Base-by-base conservation (phyloP, 1,284 basidiomycete species). In the Moesziomyces globuligerus region DNA sequence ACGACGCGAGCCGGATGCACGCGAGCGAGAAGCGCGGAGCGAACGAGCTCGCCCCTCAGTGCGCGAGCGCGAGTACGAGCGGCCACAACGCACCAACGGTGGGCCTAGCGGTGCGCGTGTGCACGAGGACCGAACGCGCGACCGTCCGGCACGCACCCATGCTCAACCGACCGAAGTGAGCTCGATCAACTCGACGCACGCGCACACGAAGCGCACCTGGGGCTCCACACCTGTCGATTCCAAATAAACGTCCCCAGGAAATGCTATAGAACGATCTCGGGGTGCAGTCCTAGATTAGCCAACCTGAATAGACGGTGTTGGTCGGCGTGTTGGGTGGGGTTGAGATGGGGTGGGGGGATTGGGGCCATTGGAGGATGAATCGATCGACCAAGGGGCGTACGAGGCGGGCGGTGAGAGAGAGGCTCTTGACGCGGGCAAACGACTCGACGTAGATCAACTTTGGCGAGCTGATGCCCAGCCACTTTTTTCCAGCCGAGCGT, bases 371-470 rank as follows among this genome's bases (percentile, higher is more conserved):
- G 5, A 83, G 76, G 18, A 84, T 86, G 75, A 83, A 90, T 87
- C 89, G 88, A 83, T 98, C 94, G 7, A 93, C 93, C 38, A 95
- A 84, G 9, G 87, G 88, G 32, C 88, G 86, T 20, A 98, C 85
- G 40, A 98, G 84, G 75, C 88, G 91, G 24, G 90, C 95, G 21
- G 93, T 93, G 17, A 97, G 85, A 13, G 92, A 95, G 18, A 98
- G 85, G 0, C 87, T 86, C 26, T 85, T 86, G 7, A 97, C 93
- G 15, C 96, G 89, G 7, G 96, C 94, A 80, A 96, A 96, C 0
- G 93, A 94, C 83, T 98, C 96, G 40, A 98, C 86, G 82, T 98
- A 99, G 53, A 99, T 87, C 25, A 93, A 83, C 41, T 85, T 86
- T 2, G 95, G 91, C 3, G 90, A 87, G 17, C 85, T 84, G 11